phyloP scores from a whole-genome alignment of 169 alveolate genomes.

The Plasmodium cynomolgi region DNA sequence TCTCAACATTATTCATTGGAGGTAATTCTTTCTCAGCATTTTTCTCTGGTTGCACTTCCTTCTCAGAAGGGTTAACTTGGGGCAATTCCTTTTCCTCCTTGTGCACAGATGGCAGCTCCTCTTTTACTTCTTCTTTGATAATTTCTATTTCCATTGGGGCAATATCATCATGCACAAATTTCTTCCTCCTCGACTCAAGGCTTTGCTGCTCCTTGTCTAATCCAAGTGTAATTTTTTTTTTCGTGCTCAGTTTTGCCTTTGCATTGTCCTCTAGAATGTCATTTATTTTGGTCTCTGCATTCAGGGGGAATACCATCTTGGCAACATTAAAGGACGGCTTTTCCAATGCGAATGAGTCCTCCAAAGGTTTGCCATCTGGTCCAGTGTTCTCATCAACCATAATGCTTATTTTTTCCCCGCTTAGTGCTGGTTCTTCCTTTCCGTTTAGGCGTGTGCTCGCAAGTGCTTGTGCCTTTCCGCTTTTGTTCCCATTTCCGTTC shows the following conservation, averaged over 20 bases:
- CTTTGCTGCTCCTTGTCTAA: slow-evolving; percentile 11
- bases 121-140: background rate
- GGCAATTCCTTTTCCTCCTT: background rate
- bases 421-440: background rate
- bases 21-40: background rate
- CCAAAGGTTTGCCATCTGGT: background rate
- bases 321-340: background rate
- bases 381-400: background rate
- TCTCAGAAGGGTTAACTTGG: background rate
- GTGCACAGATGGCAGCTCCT: background rate
- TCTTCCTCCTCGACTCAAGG: background rate
- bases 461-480: background rate
- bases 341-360: background rate
- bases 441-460: background rate
- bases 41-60: background rate
- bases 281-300: background rate
- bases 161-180: background rate
- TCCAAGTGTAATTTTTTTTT: background rate
- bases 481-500: background rate
- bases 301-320: background rate
- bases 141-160: background rate
- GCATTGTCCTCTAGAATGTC: background rate
- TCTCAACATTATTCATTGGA: background rate
- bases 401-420: background rate
- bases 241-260: background rate